Conservation (phyloP, 1,139 yeast species). For the Arxiozyma slooffiae region DNA sequence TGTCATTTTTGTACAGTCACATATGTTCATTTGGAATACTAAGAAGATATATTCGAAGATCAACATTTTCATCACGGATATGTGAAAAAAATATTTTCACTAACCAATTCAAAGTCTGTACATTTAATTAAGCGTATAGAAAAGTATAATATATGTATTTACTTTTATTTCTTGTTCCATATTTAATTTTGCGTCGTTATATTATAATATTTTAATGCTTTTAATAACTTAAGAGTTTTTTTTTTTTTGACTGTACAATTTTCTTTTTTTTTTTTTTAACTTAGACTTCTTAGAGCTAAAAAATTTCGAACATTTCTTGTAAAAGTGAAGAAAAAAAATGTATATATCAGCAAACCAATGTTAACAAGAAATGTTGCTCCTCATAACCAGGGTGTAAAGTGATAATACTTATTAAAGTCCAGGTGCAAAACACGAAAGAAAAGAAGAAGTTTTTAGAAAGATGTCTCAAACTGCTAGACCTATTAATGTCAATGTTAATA, state of each 20-base stretch:
- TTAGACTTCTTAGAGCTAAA: background rate
- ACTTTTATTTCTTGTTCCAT: too few species aligned
- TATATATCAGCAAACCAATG: too few species aligned
- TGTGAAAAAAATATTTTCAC: background rate
- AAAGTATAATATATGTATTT: too few species aligned
- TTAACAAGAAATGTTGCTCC: background rate
- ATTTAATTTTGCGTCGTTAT: background rate
- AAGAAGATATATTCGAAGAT: too few species aligned
- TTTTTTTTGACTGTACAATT: background rate
- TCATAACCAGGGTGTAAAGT: background rate
- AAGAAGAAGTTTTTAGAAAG: background rate
- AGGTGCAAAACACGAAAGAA: background rate
- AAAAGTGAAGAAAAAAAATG: background rate
- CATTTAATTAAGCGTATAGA: background rate
- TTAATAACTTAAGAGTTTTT: background rate
- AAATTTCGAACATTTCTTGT: too few species aligned
- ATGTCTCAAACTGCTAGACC: conserved; percentile 1
- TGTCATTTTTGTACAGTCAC: background rate
- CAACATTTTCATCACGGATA: background rate
- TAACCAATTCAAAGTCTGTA: background rate
- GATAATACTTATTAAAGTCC: too few species aligned
- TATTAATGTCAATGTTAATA: conserved; percentile 1
- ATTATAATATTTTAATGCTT: too few species aligned
- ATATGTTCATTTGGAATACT: background rate
- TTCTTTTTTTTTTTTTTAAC: too few species aligned